phyloP scores from a whole-genome alignment of 108 stramenopile species.

The Mediolabrus comicus region DNA sequence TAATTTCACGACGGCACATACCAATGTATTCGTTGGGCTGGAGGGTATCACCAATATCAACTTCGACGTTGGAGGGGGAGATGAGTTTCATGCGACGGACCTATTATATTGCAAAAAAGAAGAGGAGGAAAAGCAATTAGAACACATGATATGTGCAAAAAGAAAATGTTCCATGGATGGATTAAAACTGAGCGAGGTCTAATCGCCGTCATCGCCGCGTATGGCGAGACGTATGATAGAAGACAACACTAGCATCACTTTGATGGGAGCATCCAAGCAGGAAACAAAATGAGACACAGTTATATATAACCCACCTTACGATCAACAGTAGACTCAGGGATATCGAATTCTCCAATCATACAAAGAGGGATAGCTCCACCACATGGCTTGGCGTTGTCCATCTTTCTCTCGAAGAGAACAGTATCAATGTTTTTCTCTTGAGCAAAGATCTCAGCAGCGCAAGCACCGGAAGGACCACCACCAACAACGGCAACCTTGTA shows the following conservation, averaged over 20 bases:
- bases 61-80: conserved; percentile 95
- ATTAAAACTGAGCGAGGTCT: neutral
- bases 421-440: conserved; percentile 94
- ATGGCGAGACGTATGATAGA: neutral
- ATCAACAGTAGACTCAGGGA: conserved; percentile 93
- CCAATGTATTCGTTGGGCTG: conserved; percentile 98
- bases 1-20: conserved; percentile 97
- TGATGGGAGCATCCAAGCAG: neutral
- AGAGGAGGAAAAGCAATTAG: neutral
- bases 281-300: no score
- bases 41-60: conserved; percentile 95
- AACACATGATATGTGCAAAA: neutral
- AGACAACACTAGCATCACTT: neutral
- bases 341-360: conserved; percentile 98
- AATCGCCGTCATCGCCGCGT: neutral
- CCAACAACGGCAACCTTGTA: conserved; percentile 97
- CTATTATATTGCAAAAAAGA: conserved; percentile 20
- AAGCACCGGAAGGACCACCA: conserved; percentile 96
- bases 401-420: conserved; percentile 94
- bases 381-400: conserved; percentile 99
- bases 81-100: conserved; percentile 98
- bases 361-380: conserved; percentile 98
- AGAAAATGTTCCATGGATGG: neutral
- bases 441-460: conserved; percentile 97
- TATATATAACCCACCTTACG: conserved; percentile 80